Evolutionary conservation across 1,284 basidiomycete genomes (phyloP), one percentile per base, ranked within the genome.

Genomic region (Apiotrichum siamense): DNA sequence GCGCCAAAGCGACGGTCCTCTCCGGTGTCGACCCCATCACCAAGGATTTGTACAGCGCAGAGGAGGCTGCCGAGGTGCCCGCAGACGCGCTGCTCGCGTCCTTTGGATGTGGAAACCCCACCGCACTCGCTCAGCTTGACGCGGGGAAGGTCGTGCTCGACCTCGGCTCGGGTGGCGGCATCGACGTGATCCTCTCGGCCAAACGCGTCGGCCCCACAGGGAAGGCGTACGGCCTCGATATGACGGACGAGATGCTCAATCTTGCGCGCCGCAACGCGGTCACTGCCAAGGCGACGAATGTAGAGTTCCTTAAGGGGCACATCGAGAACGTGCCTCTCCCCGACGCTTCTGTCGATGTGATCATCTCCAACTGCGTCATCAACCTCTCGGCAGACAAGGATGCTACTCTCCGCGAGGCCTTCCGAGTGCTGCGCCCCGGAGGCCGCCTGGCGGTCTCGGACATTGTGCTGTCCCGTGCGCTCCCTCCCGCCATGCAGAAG

Each of bases 401-500:
- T 10, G 60, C 47, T 17, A 54, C 78, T 10, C 78, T 99, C 41
- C 79, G 80, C 55, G 92, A 97, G 72, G 96, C 96, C 3, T 79
- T 94, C 71, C 83, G 94, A n/a, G 92, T 98, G 10, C 80, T 99
- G 46, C 97, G 94, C 73, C 93, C 94, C 0, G 96, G 96, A 55
- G 96, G 92, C 47, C 87, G 84, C 3, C 94, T 99, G 70, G 88
- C 90, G 18, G 96, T 92, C 10, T 70, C 58, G 24, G 69, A 73
- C 53, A 58, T 58, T 40, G 56, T 58, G 3, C 49, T 58, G 25
- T 21, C 49, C 10, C 52, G 56, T 21, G 29, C 46, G 1, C 52
- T 58, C 1, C 52, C 52, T 1, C n/a, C 18, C 17, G 26, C 36
- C 7, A 39, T 43, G 29, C 38, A 49, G 48, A 18, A 11, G 13